Conservation (phyloP, 305 asterid genomes). For the Solanum hybrid region DNA sequence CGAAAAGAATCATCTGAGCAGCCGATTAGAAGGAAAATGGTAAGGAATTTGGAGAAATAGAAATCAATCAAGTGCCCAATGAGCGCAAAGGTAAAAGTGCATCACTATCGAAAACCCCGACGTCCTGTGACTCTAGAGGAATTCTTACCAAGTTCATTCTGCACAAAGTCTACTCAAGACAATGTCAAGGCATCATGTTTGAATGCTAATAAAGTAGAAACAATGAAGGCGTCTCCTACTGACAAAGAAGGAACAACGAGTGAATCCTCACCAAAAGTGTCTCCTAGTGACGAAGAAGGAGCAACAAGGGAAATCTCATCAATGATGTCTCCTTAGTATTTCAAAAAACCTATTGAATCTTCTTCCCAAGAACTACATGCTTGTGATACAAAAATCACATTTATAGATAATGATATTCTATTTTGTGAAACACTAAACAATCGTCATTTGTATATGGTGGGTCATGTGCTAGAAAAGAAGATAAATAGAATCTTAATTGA, state of each 20-base stretch:
- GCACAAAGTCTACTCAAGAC: not conserved
- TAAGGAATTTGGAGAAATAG: not conserved
- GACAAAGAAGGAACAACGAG: not conserved
- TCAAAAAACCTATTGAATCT: not conserved
- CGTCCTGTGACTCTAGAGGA: not conserved
- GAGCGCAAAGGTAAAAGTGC: not conserved
- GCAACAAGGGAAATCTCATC: not conserved
- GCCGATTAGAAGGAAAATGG: not conserved
- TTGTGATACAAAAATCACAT: not conserved
- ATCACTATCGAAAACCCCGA: not conserved
- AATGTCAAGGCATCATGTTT: not conserved
- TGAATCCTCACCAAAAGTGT: not conserved
- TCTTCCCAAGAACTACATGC: not conserved
- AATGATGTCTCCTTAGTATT: not conserved
- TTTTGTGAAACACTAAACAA: not conserved
- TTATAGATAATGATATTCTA: not conserved
- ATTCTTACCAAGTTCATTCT: not conserved
- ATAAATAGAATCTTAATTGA: not conserved
- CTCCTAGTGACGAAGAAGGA: not conserved
- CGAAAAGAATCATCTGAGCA: not conserved
- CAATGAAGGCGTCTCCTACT: not conserved
- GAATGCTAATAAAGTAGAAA: too few relatives aligned
- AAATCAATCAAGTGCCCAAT: not conserved
- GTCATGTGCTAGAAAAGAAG: not conserved
- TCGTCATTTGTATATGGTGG: not conserved